These are phyloP conservation scores for Pyrus hybrid DNA, from an alignment of 331 rosid species.

Conservation along the genomic window DNA sequence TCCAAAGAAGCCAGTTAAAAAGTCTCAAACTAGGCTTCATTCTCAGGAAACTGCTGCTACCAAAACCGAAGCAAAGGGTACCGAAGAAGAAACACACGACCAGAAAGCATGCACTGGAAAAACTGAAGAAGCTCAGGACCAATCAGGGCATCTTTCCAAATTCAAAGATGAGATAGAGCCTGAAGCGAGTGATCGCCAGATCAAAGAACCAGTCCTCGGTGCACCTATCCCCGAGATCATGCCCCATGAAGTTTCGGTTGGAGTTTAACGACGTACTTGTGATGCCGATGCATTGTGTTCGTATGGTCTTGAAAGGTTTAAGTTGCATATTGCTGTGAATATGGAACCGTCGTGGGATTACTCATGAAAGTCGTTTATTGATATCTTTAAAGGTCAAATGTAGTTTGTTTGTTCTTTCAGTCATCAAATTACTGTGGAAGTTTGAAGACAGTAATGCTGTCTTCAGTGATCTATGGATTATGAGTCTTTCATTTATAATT, in stretches of 20 bases:
- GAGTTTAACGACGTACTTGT: conserved; percentile 35
- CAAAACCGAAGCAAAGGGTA: conserved; percentile 29
- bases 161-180: conserved; percentile 21
- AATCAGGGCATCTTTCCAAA: conserved; percentile 15
- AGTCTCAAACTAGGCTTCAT: conserved; percentile 37
- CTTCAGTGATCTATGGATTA: neutral
- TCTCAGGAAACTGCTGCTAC: conserved; percentile 30
- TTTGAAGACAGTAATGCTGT: neutral
- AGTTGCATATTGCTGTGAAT: conserved; percentile 12
- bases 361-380: neutral
- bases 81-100: conserved; percentile 20
- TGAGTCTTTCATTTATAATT: neutral
- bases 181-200: conserved; percentile 18
- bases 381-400: neutral
- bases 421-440: neutral
- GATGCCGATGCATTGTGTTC: conserved; percentile 11
- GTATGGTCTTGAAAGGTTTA: conserved; percentile 23
- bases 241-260: conserved; percentile 57
- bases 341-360: neutral
- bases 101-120: conserved; percentile 21
- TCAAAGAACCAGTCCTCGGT: conserved; percentile 16
- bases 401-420: neutral
- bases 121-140: conserved; percentile 32
- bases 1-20: conserved; percentile 48
- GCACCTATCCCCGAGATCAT: conserved; percentile 40